Evolutionary conservation across 2,329 filamentous ascomycete species (phyloP).

Genomic region (Claviceps sp.): DNA sequence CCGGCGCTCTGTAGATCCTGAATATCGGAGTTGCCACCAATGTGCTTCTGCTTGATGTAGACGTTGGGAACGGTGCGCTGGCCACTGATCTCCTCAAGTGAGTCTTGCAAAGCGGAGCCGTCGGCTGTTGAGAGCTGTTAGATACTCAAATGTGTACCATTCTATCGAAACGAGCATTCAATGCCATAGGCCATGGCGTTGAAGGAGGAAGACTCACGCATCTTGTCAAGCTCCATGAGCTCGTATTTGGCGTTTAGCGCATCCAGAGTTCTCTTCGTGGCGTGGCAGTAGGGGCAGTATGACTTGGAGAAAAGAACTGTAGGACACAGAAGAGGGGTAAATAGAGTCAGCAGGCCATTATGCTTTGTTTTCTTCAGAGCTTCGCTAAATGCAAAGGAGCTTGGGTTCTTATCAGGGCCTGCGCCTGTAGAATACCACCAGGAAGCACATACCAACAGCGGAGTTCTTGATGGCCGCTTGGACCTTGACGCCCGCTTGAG

Average conservation of each 20-base stretch:
- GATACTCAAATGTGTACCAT: background rate
- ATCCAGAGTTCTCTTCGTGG: conserved; percentile 63
- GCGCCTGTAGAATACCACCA: too few species aligned
- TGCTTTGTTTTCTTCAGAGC: too few species aligned
- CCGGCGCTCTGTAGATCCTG: conserved; percentile 38
- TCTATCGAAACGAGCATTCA: too few species aligned
- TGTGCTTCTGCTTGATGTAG: conserved; percentile 82
- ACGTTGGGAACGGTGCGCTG: conserved; percentile 93
- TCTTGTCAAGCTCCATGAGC: conserved; percentile 68
- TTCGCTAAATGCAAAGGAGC: too few species aligned
- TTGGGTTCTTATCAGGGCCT: too few species aligned
- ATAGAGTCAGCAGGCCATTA: background rate
- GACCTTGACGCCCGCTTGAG: conserved; percentile 70
- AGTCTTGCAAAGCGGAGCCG: conserved; percentile 68
- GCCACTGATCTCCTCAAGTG: conserved; percentile 63
- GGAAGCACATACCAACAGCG: conserved; percentile 51
- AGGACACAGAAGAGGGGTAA: background rate
- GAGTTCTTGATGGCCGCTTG: conserved; percentile 82
- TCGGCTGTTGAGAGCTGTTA: conserved; percentile 43
- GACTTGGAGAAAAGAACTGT: conserved; percentile 91
- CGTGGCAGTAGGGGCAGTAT: conserved; percentile 85
- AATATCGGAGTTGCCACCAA: conserved; percentile 90
- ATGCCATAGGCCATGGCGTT: background rate
- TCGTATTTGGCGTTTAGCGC: conserved; percentile 59
- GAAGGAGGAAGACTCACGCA: conserved; percentile 33